Percentiles rank a stretch among this genome's conserved stretches.
phyloP scores from a whole-genome alignment of 768 basidiomycete species.

The Collybia nuda region DNA sequence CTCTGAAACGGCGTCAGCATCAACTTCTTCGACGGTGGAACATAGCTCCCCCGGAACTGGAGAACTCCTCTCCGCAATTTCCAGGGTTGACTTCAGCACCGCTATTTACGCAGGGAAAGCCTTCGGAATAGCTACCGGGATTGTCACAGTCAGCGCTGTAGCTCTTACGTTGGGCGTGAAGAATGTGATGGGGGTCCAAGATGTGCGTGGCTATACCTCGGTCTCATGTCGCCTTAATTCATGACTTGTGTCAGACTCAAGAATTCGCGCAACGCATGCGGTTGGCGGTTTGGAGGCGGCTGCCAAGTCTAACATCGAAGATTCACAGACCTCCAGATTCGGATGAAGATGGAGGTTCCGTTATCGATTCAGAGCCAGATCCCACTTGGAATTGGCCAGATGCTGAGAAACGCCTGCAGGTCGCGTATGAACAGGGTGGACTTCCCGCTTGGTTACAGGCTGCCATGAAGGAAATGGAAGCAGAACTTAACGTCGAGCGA shows the following conservation, averaged over 20 bases:
- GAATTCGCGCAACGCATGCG: slow-evolving; percentile 66
- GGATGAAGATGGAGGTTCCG: slow-evolving; percentile 19
- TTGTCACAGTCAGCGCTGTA: slow-evolving; percentile 51
- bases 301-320: slow-evolving; percentile 49
- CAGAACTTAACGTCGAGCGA: slow-evolving; percentile 53
- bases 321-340: slow-evolving; percentile 46
- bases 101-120: slow-evolving; percentile 61
- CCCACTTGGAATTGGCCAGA: slow-evolving; percentile 49
- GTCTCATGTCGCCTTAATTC: slow-evolving; percentile 1
- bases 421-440: slow-evolving; percentile 61
- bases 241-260: slow-evolving; percentile 37
- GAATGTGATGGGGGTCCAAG: slow-evolving; percentile 48
- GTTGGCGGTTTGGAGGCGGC: slow-evolving; percentile 36
- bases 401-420: slow-evolving; percentile 50
- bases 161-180: slow-evolving; percentile 49
- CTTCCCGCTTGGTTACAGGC: slow-evolving; percentile 53
- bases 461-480: slow-evolving; percentile 56
- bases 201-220: slow-evolving; percentile 39
- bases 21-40: slow-evolving; percentile 16
- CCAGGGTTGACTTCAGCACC: slow-evolving; percentile 42
- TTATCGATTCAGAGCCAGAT: slow-evolving; percentile 18
- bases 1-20: slow-evolving; percentile 15
- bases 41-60: slow-evolving; percentile 25
- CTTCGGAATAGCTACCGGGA: slow-evolving; percentile 60
- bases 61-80: slow-evolving; percentile 35